A percentile compares a stretch with the other conserved stretches of the same genome.
Conservation (phyloP, 495 filamentous ascomycete species). For the Entonaema liquescens region DNA sequence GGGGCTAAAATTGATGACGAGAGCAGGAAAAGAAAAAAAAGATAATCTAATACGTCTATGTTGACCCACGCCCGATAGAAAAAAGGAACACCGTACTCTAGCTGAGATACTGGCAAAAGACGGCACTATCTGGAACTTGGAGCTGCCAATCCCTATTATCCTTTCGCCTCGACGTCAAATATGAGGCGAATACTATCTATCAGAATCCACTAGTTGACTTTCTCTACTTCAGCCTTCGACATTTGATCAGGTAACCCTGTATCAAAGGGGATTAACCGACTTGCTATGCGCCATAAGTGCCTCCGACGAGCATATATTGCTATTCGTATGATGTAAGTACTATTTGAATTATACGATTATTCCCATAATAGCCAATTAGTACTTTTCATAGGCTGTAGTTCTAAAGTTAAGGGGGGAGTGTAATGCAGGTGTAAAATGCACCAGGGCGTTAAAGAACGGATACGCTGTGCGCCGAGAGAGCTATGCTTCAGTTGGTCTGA, state of each 20-base stretch:
- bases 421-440: conserved; percentile 30
- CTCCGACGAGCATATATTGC: conserved; percentile 34
- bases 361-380: conserved; percentile 42
- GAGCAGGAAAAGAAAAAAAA: conserved; percentile 34
- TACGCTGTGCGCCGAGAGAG: conserved; percentile 26
- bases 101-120: conserved; percentile 34
- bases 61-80: conserved; percentile 33
- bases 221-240: conserved; percentile 11
- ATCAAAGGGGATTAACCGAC: conserved; percentile 49
- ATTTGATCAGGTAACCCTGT: conserved; percentile 25
- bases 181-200: conserved; percentile 33
- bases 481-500: conserved; percentile 19
- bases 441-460: conserved; percentile 33
- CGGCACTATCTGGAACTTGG: conserved; percentile 34
- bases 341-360: conserved; percentile 40
- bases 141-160: conserved; percentile 29
- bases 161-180: conserved; percentile 31
- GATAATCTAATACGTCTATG: conserved; percentile 29
- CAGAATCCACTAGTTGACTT: conserved; percentile 16
- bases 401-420: conserved; percentile 24
- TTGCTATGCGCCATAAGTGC: conserved; percentile 42
- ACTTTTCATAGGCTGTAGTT: conserved; percentile 34
- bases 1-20: conserved; percentile 29
- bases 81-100: conserved; percentile 23
- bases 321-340: conserved; percentile 35